Conservation (phyloP, 345 rosid species). For the Populus alba region DNA sequence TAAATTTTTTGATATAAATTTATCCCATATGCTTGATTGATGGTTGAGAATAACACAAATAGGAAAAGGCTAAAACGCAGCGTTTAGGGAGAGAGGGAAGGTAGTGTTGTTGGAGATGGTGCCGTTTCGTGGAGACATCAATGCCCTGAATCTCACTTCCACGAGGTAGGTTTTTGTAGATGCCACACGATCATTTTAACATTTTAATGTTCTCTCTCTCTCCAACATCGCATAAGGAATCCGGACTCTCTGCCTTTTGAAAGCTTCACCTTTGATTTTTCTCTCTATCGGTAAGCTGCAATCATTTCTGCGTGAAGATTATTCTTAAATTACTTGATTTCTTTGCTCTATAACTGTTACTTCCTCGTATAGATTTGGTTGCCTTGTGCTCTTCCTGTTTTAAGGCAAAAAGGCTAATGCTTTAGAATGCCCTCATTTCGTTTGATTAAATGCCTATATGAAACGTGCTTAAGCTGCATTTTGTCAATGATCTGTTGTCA, state of each 20-base stretch:
- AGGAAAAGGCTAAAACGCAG: too few relatives aligned
- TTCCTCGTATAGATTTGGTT: background rate
- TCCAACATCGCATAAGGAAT: background rate
- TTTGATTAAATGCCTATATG: slow-evolving; percentile 20
- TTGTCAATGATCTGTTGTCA: background rate
- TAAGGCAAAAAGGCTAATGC: background rate
- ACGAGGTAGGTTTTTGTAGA: background rate
- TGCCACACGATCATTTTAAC: background rate
- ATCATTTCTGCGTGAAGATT: background rate
- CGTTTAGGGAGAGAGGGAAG: too few relatives aligned
- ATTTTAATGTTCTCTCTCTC: background rate
- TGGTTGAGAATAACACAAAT: too few relatives aligned
- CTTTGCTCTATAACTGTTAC: background rate
- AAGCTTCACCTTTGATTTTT: background rate
- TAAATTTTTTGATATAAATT: too few relatives aligned
- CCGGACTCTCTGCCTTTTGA: background rate
- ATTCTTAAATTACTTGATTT: too few relatives aligned
- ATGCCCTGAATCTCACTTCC: background rate
- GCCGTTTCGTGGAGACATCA: background rate
- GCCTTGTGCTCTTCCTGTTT: background rate
- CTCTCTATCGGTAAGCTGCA: background rate
- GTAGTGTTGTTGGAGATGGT: background rate
- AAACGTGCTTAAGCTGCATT: background rate
- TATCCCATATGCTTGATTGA: too few relatives aligned
- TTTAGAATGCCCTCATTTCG: background rate